Conservation (phyloP, 345 rosid species). For the Erysimum cheiranthoides region DNA sequence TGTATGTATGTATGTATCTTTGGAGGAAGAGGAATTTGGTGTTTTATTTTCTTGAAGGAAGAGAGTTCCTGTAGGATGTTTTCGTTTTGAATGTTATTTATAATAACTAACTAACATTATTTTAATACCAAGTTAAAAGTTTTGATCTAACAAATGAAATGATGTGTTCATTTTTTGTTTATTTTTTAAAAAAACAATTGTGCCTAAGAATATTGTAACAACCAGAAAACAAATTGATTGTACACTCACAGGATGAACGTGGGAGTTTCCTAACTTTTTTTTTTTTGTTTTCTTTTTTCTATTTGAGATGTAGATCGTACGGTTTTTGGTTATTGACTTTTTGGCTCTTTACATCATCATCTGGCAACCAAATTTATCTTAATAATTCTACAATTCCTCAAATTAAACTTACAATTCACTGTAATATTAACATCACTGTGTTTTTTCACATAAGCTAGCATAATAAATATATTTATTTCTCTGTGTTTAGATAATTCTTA, state of each 20-base stretch:
- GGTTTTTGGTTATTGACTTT: conserved; percentile 44
- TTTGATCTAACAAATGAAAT: conserved; percentile 28
- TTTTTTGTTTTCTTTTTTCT: neutral
- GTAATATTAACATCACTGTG: neutral
- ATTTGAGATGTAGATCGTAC: conserved; percentile 36
- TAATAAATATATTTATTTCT: no score
- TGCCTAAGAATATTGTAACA: conserved; percentile 23
- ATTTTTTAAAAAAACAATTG: neutral
- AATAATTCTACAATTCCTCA: conserved; percentile 7
- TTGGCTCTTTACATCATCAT: conserved; percentile 11
- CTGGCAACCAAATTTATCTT: neutral
- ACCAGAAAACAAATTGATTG: conserved; percentile 25
- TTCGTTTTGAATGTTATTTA: conserved; percentile 44
- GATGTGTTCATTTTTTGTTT: conserved; percentile 6
- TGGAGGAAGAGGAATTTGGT: neutral
- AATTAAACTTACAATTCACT: neutral
- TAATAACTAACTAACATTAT: conserved; percentile 32
- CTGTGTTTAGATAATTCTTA: no score
- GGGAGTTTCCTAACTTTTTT: conserved; percentile 37
- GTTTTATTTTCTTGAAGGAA: neutral
- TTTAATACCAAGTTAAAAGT: neutral
- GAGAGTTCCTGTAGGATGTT: conserved; percentile 38
- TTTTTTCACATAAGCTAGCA: no score
- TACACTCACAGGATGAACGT: conserved; percentile 44
- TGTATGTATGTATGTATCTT: no score